Evolutionary conservation across 1,284 basidiomycete species (phyloP), one percentile per base, ranked within the genome.

Genomic region (Megacollybia platyphylla): DNA sequence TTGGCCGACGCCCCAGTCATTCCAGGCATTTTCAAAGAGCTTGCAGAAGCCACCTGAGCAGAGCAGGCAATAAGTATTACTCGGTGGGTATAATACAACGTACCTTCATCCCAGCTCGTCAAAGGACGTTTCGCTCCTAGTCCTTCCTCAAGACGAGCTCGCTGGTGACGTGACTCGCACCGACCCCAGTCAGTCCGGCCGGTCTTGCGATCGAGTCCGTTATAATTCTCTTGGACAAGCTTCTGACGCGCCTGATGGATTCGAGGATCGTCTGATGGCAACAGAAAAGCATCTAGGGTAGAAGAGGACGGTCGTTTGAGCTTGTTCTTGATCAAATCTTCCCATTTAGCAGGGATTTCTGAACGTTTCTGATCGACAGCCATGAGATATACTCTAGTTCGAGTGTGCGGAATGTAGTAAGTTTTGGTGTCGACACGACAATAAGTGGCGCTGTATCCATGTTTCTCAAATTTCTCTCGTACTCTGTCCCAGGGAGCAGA

Each of bases 371-470:
- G 66, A 58, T 84, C 73, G 42, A 89, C 73, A 0, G 89, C 90
- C 43, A 92, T 63, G 29, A 93, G 73, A 55, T 94, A 96, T 4
- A 86, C 88, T 42, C 91, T 82, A 1, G 83, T 90, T 8, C 91
- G 79, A 0, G 92, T 97, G 53, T 97, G 92, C 4, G 92, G 92
- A 43, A 97, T 92, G 58, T 97, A 97, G 56, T 80, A 96, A 41
- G 82, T 71, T 58, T 96, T 97, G 7, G 93, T 97, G 55, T 97
- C 93, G 41, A 97, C 77, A 7, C 86, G 71, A 24, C 73, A 58
- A 43, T 65, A 79, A 5, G 71, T 63, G 0, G 92, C 89, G 49
- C 79, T 82, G 60, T 97, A 97, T 7, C 76, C 75, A 43, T 79
- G 75, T 31, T 77, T 66, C 46, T 72, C 78, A 53, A 96, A 93